Conservation (phyloP, 1,284 basidiomycete genomes). For the Malassezia caprae region DNA sequence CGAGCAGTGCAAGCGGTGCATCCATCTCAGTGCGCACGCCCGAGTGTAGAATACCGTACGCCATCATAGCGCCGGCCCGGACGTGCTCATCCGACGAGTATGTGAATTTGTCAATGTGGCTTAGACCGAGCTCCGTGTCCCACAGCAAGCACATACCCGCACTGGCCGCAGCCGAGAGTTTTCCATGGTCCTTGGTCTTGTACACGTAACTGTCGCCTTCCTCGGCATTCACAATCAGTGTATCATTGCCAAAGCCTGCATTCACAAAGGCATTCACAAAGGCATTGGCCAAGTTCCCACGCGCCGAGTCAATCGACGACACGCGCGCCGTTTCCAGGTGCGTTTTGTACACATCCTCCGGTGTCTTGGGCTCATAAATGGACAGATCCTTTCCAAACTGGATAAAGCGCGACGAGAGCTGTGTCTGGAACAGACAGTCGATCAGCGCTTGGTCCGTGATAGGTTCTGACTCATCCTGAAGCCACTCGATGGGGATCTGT, state of each 20-base stretch:
- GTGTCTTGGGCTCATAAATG: constrained; percentile 74
- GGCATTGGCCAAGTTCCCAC: constrained; percentile 86
- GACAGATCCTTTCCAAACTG: constrained; percentile 91
- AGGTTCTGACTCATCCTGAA: constrained; percentile 56
- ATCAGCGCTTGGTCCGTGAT: constrained; percentile 53
- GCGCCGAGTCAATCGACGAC: constrained; percentile 74
- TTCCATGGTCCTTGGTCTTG: constrained; percentile 99
- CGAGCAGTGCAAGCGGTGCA: constrained; percentile 78
- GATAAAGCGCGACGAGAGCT: constrained; percentile 62
- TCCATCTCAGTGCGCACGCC: constrained; percentile 87
- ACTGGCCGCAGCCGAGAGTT: constrained; percentile 91
- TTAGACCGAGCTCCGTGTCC: constrained; percentile 90
- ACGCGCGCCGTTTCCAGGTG: constrained; percentile 66
- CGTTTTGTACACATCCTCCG: constrained; percentile 96
- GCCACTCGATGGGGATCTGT: constrained; percentile 82
- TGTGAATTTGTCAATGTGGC: constrained; percentile 93
- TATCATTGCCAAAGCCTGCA: constrained; percentile 96
- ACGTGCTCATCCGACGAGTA: constrained; percentile 93
- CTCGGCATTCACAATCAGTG: constrained; percentile 89
- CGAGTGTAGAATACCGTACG: constrained; percentile 83
- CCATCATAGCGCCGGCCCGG: constrained; percentile 89
- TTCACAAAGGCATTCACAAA: constrained; percentile 99
- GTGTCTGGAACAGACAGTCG: constrained; percentile 66
- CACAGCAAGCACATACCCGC: constrained; percentile 86
- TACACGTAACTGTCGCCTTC: constrained; percentile 98